Percentiles rank a stretch among this genome's conserved stretches.
Evolutionary conservation across 2,329 filamentous ascomycete species (phyloP).

Genomic region (Fusarium virguliforme): DNA sequence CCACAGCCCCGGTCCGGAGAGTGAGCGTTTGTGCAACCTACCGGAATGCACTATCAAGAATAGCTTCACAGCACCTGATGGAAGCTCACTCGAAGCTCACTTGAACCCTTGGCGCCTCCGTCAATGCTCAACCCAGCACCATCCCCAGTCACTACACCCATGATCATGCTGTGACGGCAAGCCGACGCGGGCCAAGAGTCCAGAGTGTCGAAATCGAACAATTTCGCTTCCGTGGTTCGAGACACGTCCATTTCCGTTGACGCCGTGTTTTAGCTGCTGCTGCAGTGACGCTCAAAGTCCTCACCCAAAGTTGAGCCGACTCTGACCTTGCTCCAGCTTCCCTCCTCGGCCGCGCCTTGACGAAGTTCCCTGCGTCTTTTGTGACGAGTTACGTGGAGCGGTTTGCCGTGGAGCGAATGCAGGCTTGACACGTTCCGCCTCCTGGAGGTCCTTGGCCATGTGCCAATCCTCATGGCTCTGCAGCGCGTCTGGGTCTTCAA

Average conservation of each 20-base stretch:
- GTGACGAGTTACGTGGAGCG: conserved; percentile 52
- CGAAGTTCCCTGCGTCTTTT: conserved; percentile 56
- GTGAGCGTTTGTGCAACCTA: conserved; percentile 15
- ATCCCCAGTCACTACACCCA: conserved; percentile 9
- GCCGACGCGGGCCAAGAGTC: background rate
- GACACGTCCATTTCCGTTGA: background rate
- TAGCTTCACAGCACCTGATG: background rate
- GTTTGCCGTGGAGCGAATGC: conserved; percentile 61
- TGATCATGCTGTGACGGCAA: conserved; percentile 18
- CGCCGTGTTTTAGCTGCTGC: conserved; percentile 14
- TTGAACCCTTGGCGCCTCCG: conserved; percentile 3
- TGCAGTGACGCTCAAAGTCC: background rate
- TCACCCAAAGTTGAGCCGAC: conserved; percentile 73
- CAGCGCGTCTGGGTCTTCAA: conserved; percentile 71
- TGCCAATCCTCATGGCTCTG: conserved; percentile 95
- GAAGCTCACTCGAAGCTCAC: background rate
- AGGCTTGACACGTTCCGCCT: conserved; percentile 69
- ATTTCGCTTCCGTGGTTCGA: conserved; percentile 12
- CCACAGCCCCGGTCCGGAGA: conserved; percentile 15
- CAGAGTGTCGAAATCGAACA: background rate
- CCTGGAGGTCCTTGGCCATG: conserved; percentile 88
- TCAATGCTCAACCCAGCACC: background rate
- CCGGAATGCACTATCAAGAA: conserved; percentile 11
- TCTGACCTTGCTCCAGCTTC: conserved; percentile 72
- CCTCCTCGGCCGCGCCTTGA: conserved; percentile 60